Evolutionary conservation across 345 rosid genomes (phyloP), one percentile per base, ranked within the genome.

Genomic region (Pugionium cornutum): DNA sequence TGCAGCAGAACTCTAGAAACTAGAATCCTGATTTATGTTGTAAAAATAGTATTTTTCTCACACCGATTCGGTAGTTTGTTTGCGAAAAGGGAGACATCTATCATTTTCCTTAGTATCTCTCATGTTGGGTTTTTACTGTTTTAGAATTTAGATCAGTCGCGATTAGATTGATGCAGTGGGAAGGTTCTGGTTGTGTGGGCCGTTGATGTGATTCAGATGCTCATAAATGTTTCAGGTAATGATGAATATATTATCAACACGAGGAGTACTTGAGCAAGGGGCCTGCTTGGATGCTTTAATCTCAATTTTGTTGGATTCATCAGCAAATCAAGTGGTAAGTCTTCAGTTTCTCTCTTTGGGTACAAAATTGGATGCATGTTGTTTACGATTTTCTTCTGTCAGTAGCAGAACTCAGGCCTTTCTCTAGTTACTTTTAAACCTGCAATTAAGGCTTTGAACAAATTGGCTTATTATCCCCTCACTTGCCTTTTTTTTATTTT

Each of bases 261-360:
- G 87, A 58, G 95, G 95, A 66, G 96, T 77, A 8, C 72, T 77
- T 48, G 99, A 84, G 73, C 90, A 87, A 86, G 91, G 92, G 59
- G 96, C 92, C 27, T 91, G 99, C 75, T 80, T 94, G 76, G 99
- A 94, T 79, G 91, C 97, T 61, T 75, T 90, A 50, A 81, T 88
- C 68, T 80, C 99, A 34, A 76, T 91, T 62, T 82, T 90, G 88
- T 41, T 94, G 62, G 97, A 94, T 75, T 90, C 99, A 3, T 83
- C 95, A 39, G 80, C 92, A 57, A 94, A 91, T 79, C 99, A 90
- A 81, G 78, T 85, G 97, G 99, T 94, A 81, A 53, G 54, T 35
- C 29, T 61, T 28, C 64, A 52, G 28, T 30, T 64, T 41, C 46
- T 43, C 48, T 25, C 41, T 56, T 56, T 18, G 18, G 18, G 18